Conservation (phyloP, 2,329 filamentous ascomycete genomes). For the Botrytis squamosa region DNA sequence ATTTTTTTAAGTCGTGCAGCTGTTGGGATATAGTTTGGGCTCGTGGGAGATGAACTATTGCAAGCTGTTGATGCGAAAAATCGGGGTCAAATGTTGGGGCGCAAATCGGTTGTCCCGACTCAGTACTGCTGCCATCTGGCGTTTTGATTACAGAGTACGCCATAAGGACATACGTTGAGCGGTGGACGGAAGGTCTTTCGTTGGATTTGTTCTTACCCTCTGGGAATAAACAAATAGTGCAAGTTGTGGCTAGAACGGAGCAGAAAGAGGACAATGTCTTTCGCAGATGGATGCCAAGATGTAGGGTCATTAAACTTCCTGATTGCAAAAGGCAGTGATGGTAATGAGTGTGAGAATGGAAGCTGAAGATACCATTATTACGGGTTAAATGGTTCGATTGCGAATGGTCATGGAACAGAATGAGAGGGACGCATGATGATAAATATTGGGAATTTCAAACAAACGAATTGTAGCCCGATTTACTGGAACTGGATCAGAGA, state of each 20-base stretch:
- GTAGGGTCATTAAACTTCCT: background rate
- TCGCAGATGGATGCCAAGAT: background rate
- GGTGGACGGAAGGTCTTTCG: background rate
- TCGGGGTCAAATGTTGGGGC: too few species aligned
- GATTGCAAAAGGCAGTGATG: background rate
- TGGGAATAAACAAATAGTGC: too few species aligned
- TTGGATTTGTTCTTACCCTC: fast-evolving
- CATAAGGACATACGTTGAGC: background rate
- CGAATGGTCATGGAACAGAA: background rate
- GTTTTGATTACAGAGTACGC: too few species aligned
- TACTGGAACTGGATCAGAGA: background rate
- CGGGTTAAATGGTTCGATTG: background rate
- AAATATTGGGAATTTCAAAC: background rate
- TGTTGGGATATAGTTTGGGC: too few species aligned
- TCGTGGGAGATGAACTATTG: too few species aligned
- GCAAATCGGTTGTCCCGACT: too few species aligned
- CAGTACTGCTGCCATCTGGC: too few species aligned
- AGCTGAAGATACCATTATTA: background rate
- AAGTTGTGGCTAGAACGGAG: background rate
- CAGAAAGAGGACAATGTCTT: background rate
- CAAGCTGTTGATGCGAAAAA: too few species aligned
- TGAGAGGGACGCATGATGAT: background rate
- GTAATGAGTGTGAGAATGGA: background rate
- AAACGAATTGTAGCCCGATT: background rate
- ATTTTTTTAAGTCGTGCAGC: too few species aligned